Evolutionary conservation across 2,329 filamentous ascomycete species (phyloP).

Genomic region (Claviceps digitariae): DNA sequence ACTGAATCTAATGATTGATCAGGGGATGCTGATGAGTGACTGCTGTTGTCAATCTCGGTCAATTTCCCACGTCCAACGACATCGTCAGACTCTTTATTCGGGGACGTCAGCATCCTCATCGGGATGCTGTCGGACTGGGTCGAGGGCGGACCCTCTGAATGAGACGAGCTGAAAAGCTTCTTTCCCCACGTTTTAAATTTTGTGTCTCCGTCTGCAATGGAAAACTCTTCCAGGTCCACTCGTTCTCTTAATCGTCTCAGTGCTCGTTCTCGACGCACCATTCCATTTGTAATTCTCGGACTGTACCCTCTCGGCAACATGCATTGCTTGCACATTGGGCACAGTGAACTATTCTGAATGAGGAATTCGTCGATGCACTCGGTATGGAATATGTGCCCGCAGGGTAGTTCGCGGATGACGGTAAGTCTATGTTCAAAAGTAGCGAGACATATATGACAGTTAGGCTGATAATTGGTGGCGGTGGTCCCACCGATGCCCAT

Average conservation of each 20-base stretch:
- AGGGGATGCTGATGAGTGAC: neutral
- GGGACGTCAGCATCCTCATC: slow-evolving; percentile 12
- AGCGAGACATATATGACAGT: slow-evolving; percentile 82
- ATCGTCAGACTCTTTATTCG: slow-evolving; percentile 1
- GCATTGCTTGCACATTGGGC: slow-evolving; percentile 78
- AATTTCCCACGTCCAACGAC: slow-evolving; percentile 1
- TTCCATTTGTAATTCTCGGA: slow-evolving; percentile 64
- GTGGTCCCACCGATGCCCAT: slow-evolving; percentile 22
- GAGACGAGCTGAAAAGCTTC: slow-evolving; percentile 19
- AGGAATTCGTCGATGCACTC: slow-evolving; percentile 85
- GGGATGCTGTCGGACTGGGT: slow-evolving; percentile 12
- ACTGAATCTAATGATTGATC: slow-evolving; percentile 4
- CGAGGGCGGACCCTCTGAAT: slow-evolving; percentile 7
- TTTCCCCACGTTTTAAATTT: slow-evolving; percentile 24
- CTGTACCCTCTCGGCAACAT: slow-evolving; percentile 59
- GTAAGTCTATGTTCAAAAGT: slow-evolving; percentile 58
- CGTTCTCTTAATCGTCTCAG: slow-evolving; percentile 47
- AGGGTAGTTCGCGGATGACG: slow-evolving; percentile 73
- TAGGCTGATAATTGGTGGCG: slow-evolving; percentile 56
- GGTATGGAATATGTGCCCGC: slow-evolving; percentile 85
- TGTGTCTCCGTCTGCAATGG: slow-evolving; percentile 18
- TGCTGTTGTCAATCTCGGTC: neutral
- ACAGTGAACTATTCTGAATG: slow-evolving; percentile 65
- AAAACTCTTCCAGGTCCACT: slow-evolving; percentile 28
- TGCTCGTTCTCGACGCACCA: slow-evolving; percentile 70